phyloP scores from a whole-genome alignment of 305 asterid genomes.

The Rubia peregrina region DNA sequence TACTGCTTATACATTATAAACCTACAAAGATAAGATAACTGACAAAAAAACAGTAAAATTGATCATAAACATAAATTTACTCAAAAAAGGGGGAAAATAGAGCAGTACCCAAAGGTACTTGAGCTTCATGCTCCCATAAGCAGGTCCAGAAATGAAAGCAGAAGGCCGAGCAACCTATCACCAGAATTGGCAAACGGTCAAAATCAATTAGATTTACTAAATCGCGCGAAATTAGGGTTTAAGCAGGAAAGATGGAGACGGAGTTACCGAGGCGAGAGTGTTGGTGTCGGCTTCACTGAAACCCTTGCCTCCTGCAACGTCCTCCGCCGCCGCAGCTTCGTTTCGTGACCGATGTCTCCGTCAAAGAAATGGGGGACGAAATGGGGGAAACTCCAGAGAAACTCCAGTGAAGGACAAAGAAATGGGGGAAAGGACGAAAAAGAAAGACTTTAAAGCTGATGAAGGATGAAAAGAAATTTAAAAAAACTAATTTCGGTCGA shows the following conservation, averaged over 20 bases:
- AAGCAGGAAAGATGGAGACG: constrained; percentile 13
- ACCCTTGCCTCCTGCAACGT: too few relatives aligned
- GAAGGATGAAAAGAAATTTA: too few relatives aligned
- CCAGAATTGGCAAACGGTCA: background rate
- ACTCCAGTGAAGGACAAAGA: too few relatives aligned
- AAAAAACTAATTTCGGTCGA: too few relatives aligned
- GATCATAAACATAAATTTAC: background rate
- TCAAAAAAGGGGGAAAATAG: background rate
- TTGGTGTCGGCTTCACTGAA: constrained; percentile 78
- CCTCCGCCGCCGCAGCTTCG: too few relatives aligned
- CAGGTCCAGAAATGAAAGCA: constrained; percentile 59
- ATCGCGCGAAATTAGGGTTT: background rate
- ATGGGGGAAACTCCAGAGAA: too few relatives aligned
- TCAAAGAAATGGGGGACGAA: too few relatives aligned
- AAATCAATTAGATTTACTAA: background rate
- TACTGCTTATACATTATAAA: background rate
- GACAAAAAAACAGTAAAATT: background rate
- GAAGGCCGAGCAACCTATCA: constrained; percentile 85
- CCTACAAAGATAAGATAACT: background rate
- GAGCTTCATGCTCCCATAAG: constrained; percentile 66
- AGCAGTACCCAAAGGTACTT: constrained; percentile 60
- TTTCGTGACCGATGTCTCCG: too few relatives aligned
- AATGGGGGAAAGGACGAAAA: too few relatives aligned
- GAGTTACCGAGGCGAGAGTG: constrained; percentile 53
- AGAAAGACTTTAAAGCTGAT: too few relatives aligned